Percentiles rank a stretch among this genome's conserved stretches.
phyloP scores from a whole-genome alignment of 164 flowering plant genomes.

The Nymphaea thermarum region DNA sequence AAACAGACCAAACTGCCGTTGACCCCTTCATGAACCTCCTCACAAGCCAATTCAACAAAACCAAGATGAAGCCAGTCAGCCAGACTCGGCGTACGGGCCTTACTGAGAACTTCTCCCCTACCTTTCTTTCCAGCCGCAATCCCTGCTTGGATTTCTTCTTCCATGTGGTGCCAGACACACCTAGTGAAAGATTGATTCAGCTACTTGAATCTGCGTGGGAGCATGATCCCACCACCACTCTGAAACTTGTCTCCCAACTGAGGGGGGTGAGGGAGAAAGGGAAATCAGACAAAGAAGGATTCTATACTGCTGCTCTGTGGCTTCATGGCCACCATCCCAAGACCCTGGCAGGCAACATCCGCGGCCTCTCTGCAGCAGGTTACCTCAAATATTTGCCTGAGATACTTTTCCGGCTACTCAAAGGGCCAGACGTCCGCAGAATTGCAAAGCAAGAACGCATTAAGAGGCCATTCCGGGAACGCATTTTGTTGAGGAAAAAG shows the following conservation, averaged over 20 bases:
- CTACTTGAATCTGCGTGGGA: conserved; percentile 27
- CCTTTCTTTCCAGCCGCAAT: conserved; percentile 34
- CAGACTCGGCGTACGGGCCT: conserved; percentile 9
- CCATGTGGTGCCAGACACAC: conserved; percentile 40
- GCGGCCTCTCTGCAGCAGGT: conserved; percentile 21
- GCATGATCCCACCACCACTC: conserved; percentile 24
- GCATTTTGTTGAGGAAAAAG: not conserved
- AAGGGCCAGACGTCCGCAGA: conserved; percentile 18
- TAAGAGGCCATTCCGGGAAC: not conserved
- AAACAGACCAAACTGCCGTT: not conserved
- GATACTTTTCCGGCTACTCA: conserved; percentile 23
- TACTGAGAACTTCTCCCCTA: conserved; percentile 33
- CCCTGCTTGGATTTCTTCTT: conserved; percentile 61
- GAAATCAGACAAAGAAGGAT: conserved; percentile 29
- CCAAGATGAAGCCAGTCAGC: not conserved
- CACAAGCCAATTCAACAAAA: not conserved
- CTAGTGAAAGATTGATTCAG: conserved; percentile 12
- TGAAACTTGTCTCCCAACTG: conserved; percentile 45
- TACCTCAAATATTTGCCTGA: conserved; percentile 27
- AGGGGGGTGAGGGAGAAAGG: conserved; percentile 52
- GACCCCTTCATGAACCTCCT: not conserved
- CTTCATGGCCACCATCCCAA: conserved; percentile 31
- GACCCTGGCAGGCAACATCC: conserved; percentile 22
- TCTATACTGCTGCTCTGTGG: conserved; percentile 32
- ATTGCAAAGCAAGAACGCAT: conserved; percentile 8